Percentiles rank a stretch among this genome's conserved stretches.
phyloP scores from a whole-genome alignment of 768 basidiomycete genomes.

The Austroboletus eburneus region DNA sequence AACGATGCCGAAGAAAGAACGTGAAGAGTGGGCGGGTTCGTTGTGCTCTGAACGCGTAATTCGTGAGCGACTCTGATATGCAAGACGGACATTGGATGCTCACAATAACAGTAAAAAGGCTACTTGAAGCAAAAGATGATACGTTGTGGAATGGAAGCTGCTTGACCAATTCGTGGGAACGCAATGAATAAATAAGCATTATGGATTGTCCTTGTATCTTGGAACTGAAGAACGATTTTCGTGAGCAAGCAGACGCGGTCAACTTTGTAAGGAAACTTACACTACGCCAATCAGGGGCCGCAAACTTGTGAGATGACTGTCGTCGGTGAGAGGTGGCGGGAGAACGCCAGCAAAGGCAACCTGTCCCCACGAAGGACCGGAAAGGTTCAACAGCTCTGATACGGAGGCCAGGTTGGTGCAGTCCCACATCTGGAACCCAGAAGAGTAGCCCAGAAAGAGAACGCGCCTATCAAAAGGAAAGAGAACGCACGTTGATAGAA shows the following conservation, averaged over 20 bases:
- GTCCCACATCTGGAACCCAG: slow-evolving; percentile 61
- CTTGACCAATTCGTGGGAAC: slow-evolving; percentile 48
- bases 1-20: slow-evolving; percentile 55
- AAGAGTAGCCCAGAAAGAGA: slow-evolving; percentile 50
- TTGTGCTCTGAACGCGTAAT: slow-evolving; percentile 46
- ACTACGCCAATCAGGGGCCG: slow-evolving; percentile 34
- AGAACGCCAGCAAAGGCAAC: slow-evolving; percentile 41
- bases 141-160: slow-evolving; percentile 41
- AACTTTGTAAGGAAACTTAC: slow-evolving; percentile 20
- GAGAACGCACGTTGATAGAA: slow-evolving; percentile 5
- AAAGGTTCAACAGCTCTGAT: slow-evolving; percentile 51
- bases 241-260: slow-evolving; percentile 3
- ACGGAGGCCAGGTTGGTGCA: slow-evolving; percentile 49
- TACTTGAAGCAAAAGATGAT: slow-evolving; percentile 42
- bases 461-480: slow-evolving; percentile 32
- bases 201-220: slow-evolving; percentile 18
- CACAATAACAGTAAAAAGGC: slow-evolving; percentile 55
- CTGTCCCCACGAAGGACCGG: slow-evolving; percentile 32
- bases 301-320: slow-evolving; percentile 30
- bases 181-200: slow-evolving; percentile 45
- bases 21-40: slow-evolving; percentile 49
- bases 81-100: slow-evolving; percentile 21
- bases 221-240: slow-evolving; percentile 15
- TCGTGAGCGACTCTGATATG: background rate
- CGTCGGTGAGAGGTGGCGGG: slow-evolving; percentile 24